Evolutionary conservation across 1,139 yeast species (phyloP), one percentile per base, ranked within the genome.

Genomic region (Williopsis jadinii): DNA sequence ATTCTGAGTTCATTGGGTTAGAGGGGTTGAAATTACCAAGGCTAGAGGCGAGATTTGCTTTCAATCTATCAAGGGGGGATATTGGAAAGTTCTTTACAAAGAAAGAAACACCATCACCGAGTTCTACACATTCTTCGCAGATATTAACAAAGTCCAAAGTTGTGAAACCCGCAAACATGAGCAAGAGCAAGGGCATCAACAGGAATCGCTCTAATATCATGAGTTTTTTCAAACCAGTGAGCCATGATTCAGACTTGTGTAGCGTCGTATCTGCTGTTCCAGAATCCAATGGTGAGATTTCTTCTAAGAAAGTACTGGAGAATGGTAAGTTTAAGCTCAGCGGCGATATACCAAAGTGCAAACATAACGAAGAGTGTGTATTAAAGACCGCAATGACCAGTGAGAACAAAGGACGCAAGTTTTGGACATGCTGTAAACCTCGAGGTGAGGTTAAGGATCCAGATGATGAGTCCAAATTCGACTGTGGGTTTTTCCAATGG

Each of bases 11-110:
- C 35, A 19, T 19, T 19, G 37, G 10, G 11, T 12, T 36, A 1
- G 31, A 39, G 10, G 13, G 14, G 2, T 11, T 9, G 8, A n/a
- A 34, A 9, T 9, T 40, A 2, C 68, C 77, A 13, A 58, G 59
- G 37, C 72, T 83, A 50, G 92, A 83, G 53, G 84, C 88, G 0
- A 71, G 66, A 42, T 54, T 58, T 31, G 73, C 63, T 44, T 80
- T 71, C 52, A 75, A 72, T 36, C 56, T 83, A 19, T 69, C 70
- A 38, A 68, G 70, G 28, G 66, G 71, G n/a, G 78, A 75, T 50
- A 74, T 80, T 9, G 67, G 79, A 3, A 66, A 67, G 28, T 63
- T 78, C 65, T 81, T 83, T 52, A 44, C 48, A 0, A 56, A 53
- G 39, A 42, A 46, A 30, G 27, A 4, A 26, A 13, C 15, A n/a